Base-by-base conservation (phyloP, 306 rosid species). In the Delonix regia region DNA sequence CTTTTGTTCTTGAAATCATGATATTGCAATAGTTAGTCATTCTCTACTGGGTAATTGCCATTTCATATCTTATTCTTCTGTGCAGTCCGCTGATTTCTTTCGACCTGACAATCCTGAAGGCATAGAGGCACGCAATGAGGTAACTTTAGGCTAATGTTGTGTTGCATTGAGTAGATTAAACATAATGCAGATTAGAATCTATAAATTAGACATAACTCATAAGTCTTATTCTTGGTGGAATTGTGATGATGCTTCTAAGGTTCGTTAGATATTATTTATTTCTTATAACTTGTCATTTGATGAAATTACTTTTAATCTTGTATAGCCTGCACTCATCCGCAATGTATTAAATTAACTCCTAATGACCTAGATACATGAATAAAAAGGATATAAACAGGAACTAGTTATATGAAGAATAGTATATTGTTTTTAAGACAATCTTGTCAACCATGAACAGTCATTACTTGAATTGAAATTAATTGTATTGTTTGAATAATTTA, bases 41-140 rank as follows among this genome's bases (percentile, higher is more conserved):
- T 52, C 75, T 47, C 49, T 27, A 21, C 67, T 33, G 56, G 78
- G 44, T 25, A 63, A 72, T 41, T 69, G 69, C 74, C 63, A 45
- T 61, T 65, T 80, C 21, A 12, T 78, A 64, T 70, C 52, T 55
- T 62, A 18, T 71, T 81, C 81, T 12, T 83, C 60, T 53, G 14
- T 86, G 92, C 93, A 95, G 99, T 74, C 86, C 53, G 99, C 99
- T 63, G 99, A 93, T 82, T 95, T 93, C 86, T 95, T 92, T 79
- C 91, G 98, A 83, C 90, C 98, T 75, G 99, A 95, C 82, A 95
- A 95, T 86, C 94, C 98, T 9, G 99, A 95, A 86, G 99, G 99
- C 72, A 72, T 91, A 61, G 99, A 95, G 78, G 98, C 99, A 25
- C 99, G 99, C 44, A 91, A 95, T 81, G 99, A 95, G 98, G 99